These are phyloP conservation scores for Penicillium brevicompactum DNA, from an alignment of 2,329 filamentous ascomycete genomes.

Conservation along the genomic window DNA sequence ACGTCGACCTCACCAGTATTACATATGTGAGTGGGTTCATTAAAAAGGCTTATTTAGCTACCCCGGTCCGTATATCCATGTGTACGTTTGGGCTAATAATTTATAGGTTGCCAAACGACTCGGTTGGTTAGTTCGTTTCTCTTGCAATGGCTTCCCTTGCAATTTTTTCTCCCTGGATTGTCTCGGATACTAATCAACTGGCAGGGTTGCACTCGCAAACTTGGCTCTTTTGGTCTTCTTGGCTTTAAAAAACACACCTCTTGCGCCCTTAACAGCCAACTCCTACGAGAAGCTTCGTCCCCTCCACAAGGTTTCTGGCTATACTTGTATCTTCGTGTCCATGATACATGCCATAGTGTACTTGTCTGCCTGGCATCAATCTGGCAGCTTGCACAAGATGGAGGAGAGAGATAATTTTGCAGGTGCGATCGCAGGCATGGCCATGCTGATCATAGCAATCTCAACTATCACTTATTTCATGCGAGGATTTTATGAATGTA, in stretches of 20 bases:
- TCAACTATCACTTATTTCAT: conserved; percentile 5
- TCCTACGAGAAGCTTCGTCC: conserved; percentile 23
- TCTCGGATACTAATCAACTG: background rate
- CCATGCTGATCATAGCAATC: conserved; percentile 4
- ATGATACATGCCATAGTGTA: conserved; percentile 2
- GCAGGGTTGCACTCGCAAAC: conserved; percentile 17
- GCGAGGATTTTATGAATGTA: background rate
- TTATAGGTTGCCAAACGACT: conserved; percentile 10
- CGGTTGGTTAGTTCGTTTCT: conserved; percentile 6
- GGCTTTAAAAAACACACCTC: conserved; percentile 17
- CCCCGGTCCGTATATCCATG: background rate
- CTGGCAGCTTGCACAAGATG: background rate
- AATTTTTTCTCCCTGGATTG: no score
- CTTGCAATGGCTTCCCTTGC: no score
- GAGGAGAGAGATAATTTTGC: background rate
- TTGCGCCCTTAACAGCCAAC: conserved; percentile 14
- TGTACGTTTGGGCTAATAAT: background rate
- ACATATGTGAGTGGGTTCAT: background rate
- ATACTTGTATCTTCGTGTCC: conserved; percentile 16
- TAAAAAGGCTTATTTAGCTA: no score
- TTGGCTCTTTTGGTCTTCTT: conserved; percentile 17
- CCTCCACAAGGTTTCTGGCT: conserved; percentile 19
- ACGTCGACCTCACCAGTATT: conserved; percentile 1
- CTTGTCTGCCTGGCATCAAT: conserved; percentile 3
- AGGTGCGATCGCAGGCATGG: conserved; percentile 1